phyloP scores from a whole-genome alignment of 2,329 filamentous ascomycete species.

The Neobulgaria alba region DNA sequence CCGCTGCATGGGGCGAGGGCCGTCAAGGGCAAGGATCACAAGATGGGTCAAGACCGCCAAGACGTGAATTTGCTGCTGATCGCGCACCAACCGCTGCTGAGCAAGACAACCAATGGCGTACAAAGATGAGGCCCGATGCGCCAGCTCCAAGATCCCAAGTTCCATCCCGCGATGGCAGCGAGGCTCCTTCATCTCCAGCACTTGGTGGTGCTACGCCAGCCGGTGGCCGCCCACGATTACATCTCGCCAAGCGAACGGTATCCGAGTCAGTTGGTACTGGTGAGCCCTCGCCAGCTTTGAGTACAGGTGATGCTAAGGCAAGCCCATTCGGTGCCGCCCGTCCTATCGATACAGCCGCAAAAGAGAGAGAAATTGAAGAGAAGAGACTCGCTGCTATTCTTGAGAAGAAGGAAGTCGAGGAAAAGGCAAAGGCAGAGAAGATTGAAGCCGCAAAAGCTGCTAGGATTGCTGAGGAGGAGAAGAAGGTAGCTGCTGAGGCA shows the following conservation, averaged over 20 bases:
- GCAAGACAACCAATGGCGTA: slow-evolving; percentile 86
- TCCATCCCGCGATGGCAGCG: slow-evolving; percentile 63
- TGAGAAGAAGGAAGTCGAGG: slow-evolving; percentile 69
- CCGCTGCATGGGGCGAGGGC: slow-evolving; percentile 69
- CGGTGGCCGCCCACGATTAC: slow-evolving; percentile 64
- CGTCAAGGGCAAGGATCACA: slow-evolving; percentile 42
- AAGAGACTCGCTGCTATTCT: slow-evolving; percentile 65
- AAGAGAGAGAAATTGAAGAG: slow-evolving; percentile 85
- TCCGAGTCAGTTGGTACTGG: slow-evolving; percentile 57
- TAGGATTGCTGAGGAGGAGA: slow-evolving; percentile 32
- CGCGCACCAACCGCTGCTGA: slow-evolving; percentile 80
- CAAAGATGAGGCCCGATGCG: slow-evolving; percentile 77
- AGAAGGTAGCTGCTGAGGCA: slow-evolving; percentile 16
- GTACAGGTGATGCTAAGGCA: slow-evolving; percentile 64
- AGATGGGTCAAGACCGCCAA: slow-evolving; percentile 71
- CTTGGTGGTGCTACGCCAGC: slow-evolving; percentile 46
- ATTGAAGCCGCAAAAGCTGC: slow-evolving; percentile 42
- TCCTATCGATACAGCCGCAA: slow-evolving; percentile 85
- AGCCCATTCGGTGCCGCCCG: slow-evolving; percentile 90
- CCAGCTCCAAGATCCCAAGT: slow-evolving; percentile 48
- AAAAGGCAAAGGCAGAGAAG: slow-evolving; percentile 48
- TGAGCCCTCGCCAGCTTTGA: slow-evolving; percentile 40
- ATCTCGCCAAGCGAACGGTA: slow-evolving; percentile 85
- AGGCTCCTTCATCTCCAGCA: slow-evolving; percentile 66
- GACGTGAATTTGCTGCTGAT: slow-evolving; percentile 64